Evolutionary conservation across 768 basidiomycete species (phyloP).

Genomic region (Mycena polygramma): DNA sequence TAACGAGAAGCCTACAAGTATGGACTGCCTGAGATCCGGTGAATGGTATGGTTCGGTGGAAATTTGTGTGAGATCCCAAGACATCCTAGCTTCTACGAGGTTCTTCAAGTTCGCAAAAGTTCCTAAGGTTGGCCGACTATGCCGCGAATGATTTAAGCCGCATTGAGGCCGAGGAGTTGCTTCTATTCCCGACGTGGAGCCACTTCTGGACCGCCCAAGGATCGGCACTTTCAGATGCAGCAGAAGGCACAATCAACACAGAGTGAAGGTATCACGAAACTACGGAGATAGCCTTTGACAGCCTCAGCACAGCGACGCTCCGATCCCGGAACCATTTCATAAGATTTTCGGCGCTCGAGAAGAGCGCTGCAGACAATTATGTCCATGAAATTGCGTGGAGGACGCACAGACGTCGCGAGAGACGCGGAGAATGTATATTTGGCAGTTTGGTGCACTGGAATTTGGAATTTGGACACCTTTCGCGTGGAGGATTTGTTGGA

Average conservation of each 20-base stretch:
- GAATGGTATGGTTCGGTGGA: not conserved
- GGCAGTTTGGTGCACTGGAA: not conserved
- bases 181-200: constrained; percentile 17
- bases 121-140: not conserved
- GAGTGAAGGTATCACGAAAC: not conserved
- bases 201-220: constrained; percentile 23
- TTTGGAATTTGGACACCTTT: constrained; percentile 4
- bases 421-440: constrained; percentile 18
- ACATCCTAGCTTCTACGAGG: not conserved
- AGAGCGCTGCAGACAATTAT: not conserved
- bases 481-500: constrained; percentile 5
- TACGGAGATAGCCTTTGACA: constrained; percentile 1
- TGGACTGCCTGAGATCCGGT: not conserved
- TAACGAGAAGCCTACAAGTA: not conserved
- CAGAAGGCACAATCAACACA: constrained; percentile 19
- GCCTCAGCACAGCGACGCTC: not conserved
- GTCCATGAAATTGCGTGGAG: not conserved
- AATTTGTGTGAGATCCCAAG: not conserved
- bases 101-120: not conserved
- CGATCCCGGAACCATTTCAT: not conserved
- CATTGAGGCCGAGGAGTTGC: not conserved
- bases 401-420: constrained; percentile 1
- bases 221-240: constrained; percentile 6
- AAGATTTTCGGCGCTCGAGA: not conserved
- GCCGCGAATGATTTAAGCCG: constrained; percentile 7